These are phyloP conservation scores for Micromonas commoda DNA, from an alignment of 139 green algal species.

Conservation along the genomic window DNA sequence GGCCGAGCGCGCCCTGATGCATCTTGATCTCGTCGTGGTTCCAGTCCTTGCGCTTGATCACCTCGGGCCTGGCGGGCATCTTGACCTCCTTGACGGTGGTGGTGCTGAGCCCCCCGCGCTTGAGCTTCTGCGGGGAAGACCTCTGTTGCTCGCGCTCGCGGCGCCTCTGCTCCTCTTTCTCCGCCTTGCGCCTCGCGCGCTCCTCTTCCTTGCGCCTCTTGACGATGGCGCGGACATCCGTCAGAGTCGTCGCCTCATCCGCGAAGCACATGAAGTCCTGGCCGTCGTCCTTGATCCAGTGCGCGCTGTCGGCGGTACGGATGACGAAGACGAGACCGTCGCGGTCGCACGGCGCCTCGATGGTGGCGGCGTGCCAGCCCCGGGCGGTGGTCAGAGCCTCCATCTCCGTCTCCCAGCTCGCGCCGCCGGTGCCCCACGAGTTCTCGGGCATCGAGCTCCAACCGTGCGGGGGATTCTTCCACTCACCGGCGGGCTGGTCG, in stretches of 20 bases:
- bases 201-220: not conserved
- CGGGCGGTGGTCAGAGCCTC: not conserved
- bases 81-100: not conserved
- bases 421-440: constrained; percentile 1
- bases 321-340: constrained; percentile 14
- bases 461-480: not conserved
- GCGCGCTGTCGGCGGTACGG: not conserved
- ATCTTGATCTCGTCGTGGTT: constrained; percentile 1
- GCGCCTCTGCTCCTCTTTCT: constrained; percentile 4
- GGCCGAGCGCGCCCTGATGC: constrained; percentile 2
- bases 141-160: not conserved
- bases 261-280: not conserved
- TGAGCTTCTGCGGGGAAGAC: not conserved
- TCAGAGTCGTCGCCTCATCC: not conserved
- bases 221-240: not conserved
- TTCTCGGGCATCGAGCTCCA: not conserved
- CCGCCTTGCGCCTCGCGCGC: not conserved
- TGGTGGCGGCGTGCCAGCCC: not conserved
- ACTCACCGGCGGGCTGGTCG: not conserved
- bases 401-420: constrained; percentile 21
- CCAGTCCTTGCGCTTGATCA: not conserved
- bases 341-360: not conserved
- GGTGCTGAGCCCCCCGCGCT: not conserved
- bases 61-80: not conserved
- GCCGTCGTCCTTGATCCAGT: not conserved